Conservation (phyloP, 148 eudicot genomes). For the Persicaria tinctoria region DNA sequence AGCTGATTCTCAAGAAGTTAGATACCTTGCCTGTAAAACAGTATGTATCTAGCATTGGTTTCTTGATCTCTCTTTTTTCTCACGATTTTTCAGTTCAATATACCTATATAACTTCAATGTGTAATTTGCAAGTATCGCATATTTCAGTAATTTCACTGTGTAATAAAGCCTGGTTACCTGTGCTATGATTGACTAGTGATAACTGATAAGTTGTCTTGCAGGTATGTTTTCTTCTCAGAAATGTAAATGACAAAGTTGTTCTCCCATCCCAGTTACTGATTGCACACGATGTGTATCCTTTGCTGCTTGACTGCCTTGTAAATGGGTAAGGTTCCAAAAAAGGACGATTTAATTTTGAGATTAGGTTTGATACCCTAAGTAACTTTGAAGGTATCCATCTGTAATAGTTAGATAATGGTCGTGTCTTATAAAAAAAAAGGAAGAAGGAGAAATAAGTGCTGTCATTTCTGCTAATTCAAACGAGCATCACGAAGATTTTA, state of each 20-base stretch:
- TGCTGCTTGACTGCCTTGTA: slow-evolving; percentile 72
- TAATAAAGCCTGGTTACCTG: not conserved
- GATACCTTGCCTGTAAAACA: slow-evolving; percentile 63
- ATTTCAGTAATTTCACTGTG: not conserved
- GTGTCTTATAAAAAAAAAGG: not conserved
- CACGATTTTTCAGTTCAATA: not conserved
- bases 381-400: not conserved
- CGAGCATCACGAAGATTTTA: not conserved
- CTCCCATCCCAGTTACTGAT: slow-evolving; percentile 46
- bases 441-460: not conserved
- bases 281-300: slow-evolving; percentile 56
- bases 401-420: not conserved
- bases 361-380: not conserved
- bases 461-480: not conserved
- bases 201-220: slow-evolving; percentile 19
- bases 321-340: slow-evolving; percentile 45
- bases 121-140: slow-evolving; percentile 3
- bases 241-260: slow-evolving; percentile 35
- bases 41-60: slow-evolving; percentile 32
- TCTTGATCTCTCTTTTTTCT: not conserved
- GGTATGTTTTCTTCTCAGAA: slow-evolving; percentile 72
- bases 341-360: not conserved
- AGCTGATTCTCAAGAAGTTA: slow-evolving; percentile 75
- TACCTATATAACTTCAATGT: not conserved
- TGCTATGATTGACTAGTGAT: not conserved